Evolutionary conservation across 2,329 filamentous ascomycete genomes (phyloP).

Genomic region (Fusarium tanahbumbuense): DNA sequence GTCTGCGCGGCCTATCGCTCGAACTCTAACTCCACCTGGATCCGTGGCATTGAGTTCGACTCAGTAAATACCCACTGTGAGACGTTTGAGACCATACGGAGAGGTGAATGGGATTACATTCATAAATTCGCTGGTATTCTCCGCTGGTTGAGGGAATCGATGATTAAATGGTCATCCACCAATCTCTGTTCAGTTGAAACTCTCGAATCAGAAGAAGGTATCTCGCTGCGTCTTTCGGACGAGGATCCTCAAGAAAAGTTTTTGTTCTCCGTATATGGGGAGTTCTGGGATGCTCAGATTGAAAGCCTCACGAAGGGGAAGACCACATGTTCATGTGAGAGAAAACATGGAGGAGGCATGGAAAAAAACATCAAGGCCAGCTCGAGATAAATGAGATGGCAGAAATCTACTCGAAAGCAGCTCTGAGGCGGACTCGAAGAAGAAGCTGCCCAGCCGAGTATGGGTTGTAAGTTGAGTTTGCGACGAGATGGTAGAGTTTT

Average conservation of each 20-base stretch:
- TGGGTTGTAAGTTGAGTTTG: neutral
- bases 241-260: accelerated
- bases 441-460: neutral
- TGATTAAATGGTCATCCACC: neutral
- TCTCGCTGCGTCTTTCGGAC: neutral
- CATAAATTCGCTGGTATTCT: neutral
- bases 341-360: neutral
- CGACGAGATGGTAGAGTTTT: neutral
- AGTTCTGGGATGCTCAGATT: neutral
- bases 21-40: neutral
- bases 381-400: neutral
- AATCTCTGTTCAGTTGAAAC: neutral
- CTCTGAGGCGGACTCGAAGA: neutral
- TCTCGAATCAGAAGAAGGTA: neutral
- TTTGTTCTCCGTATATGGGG: neutral
- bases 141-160: neutral
- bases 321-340: neutral
- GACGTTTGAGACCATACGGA: neutral
- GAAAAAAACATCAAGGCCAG: neutral
- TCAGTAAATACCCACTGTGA: neutral
- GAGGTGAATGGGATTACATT: neutral
- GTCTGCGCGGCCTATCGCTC: neutral
- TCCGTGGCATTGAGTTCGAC: neutral
- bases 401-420: neutral
- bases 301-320: neutral